Percentiles rank a stretch among this genome's conserved stretches.
These are phyloP conservation scores for Datura wrightii DNA, from an alignment of 257 asterid species.

Conservation along the genomic window DNA sequence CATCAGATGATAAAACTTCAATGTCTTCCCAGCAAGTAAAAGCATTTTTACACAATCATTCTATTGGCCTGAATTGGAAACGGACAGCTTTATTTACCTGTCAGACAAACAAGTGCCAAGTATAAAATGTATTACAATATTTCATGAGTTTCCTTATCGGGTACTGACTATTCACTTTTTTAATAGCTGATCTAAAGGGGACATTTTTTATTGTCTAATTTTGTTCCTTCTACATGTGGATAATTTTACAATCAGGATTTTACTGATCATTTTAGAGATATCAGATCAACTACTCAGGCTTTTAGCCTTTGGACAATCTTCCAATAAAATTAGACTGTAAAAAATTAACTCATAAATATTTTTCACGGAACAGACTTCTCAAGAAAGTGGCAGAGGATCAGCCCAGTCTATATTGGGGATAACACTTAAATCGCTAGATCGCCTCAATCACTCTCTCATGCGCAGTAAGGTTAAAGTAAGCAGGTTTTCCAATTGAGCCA, in stretches of 20 bases:
- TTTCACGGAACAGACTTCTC: not conserved
- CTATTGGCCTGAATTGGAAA: slow-evolving; percentile 13
- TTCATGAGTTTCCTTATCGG: not conserved
- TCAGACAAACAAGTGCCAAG: not conserved
- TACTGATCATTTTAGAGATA: slow-evolving; percentile 16
- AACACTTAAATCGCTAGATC: slow-evolving; percentile 7
- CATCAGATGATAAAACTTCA: slow-evolving; percentile 18
- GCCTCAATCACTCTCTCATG: not conserved
- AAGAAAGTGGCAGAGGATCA: not conserved
- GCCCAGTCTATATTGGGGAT: slow-evolving; percentile 6
- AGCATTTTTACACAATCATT: not conserved
- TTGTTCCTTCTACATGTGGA: slow-evolving; percentile 2
- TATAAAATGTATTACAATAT: not conserved
- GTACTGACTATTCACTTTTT: not conserved
- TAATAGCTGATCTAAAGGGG: slow-evolving; percentile 20
- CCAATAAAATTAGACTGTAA: not conserved
- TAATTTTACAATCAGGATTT: not conserved
- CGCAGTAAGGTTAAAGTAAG: slow-evolving; percentile 2
- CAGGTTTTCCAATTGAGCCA: not conserved
- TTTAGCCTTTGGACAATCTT: not conserved
- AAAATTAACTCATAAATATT: not conserved
- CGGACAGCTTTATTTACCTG: not conserved
- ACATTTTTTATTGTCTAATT: not conserved
- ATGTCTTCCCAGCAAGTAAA: slow-evolving; percentile 22
- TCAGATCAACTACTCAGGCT: slow-evolving; percentile 5